A percentile compares a stretch with the other conserved stretches of the same genome.
Evolutionary conservation across 495 filamentous ascomycete genomes (phyloP).

Genomic region (Penicillium coprophilum): DNA sequence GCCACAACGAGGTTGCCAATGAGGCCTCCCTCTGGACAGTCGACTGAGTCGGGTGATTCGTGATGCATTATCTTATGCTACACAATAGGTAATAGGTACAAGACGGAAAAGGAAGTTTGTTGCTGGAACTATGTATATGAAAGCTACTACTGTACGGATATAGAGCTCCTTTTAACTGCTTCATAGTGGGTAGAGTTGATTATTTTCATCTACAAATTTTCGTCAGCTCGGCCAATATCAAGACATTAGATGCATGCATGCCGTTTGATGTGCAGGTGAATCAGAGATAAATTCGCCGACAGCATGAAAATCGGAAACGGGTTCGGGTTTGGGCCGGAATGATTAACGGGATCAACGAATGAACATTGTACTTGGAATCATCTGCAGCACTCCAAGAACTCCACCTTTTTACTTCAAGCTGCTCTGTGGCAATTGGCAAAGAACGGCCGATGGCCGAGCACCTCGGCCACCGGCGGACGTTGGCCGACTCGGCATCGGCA

Average conservation of each 20-base stretch:
- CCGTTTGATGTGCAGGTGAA: neutral
- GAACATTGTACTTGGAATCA: neutral
- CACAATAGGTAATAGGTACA: neutral
- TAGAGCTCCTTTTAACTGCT: neutral
- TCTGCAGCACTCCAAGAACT: neutral
- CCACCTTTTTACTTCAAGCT: slow-evolving; percentile 3
- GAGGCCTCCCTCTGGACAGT: slow-evolving; percentile 63
- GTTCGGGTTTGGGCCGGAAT: neutral
- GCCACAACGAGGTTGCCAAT: slow-evolving; percentile 67
- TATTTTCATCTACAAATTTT: neutral
- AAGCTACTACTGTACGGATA: neutral
- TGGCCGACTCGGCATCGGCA: slow-evolving; percentile 5
- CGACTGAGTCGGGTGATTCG: slow-evolving; percentile 13
- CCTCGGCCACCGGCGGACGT: slow-evolving; percentile 1
- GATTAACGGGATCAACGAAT: slow-evolving; percentile 1
- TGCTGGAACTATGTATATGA: neutral
- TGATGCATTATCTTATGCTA: slow-evolving; percentile 19
- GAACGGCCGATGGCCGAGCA: slow-evolving; percentile 1
- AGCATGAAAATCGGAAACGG: neutral
- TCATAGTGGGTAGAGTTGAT: neutral
- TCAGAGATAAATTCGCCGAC: slow-evolving; percentile 2
- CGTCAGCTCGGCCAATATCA: slow-evolving; percentile 3
- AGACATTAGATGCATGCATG: neutral
- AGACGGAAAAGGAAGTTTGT: neutral
- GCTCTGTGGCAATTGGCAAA: slow-evolving; percentile 8